Evolutionary conservation across 345 rosid species (phyloP).

Genomic region (Camelina hispida): DNA sequence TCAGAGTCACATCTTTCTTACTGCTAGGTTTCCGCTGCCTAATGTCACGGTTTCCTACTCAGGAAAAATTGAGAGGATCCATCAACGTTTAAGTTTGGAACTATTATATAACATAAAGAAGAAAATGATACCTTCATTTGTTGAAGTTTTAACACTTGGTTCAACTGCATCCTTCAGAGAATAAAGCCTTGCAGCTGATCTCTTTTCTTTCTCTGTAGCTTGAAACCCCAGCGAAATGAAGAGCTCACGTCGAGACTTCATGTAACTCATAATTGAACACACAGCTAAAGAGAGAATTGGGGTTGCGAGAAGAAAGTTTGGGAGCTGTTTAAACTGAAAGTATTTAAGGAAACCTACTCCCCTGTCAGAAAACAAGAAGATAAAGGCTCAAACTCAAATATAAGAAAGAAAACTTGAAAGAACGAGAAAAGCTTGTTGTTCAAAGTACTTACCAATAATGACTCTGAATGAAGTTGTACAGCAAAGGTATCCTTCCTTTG

Average conservation of each 20-base stretch:
- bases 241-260: slow-evolving; percentile 55
- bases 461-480: slow-evolving; percentile 84
- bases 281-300: slow-evolving; percentile 76
- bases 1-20: slow-evolving; percentile 39
- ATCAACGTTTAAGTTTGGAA: slow-evolving; percentile 1
- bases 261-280: slow-evolving; percentile 65
- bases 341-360: slow-evolving; percentile 90
- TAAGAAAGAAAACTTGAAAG: slow-evolving; percentile 3
- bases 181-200: slow-evolving; percentile 43
- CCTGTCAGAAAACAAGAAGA: slow-evolving; percentile 52
- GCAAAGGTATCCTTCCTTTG: slow-evolving; percentile 69
- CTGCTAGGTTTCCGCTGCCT: slow-evolving; percentile 58
- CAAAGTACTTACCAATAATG: slow-evolving; percentile 73
- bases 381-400: slow-evolving; percentile 13
- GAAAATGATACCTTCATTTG: slow-evolving; percentile 25
- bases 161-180: slow-evolving; percentile 35
- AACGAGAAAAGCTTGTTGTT: slow-evolving; percentile 12
- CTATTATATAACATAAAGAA: not conserved
- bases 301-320: slow-evolving; percentile 95
- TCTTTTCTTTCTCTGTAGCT: slow-evolving; percentile 56
- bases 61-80: not conserved
- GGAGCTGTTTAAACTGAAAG: slow-evolving; percentile 84
- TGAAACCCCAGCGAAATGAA: slow-evolving; percentile 70
- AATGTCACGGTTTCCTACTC: slow-evolving; percentile 52
- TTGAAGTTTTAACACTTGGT: slow-evolving; percentile 31